Base-by-base conservation (phyloP, 1,284 basidiomycete genomes). In the Irpex lacteus region DNA sequence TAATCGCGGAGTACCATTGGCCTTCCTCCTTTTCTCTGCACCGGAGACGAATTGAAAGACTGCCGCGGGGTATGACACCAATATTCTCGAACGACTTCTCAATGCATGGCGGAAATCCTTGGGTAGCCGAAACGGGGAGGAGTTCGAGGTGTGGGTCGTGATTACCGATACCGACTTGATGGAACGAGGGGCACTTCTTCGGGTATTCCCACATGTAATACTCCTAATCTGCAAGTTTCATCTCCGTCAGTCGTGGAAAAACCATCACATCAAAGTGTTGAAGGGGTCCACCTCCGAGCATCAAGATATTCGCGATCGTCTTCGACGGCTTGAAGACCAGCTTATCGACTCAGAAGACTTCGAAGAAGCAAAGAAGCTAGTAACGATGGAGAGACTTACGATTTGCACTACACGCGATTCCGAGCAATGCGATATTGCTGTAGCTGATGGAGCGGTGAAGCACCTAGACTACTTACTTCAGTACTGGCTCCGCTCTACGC, bases 161-260 rank as follows among this genome's bases (percentile, higher is more conserved):
- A 78, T 77, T 11, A 80, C 78, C 15, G 76, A 80, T 64, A 80
- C 75, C 0, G 78, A 81, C 63, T 4, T 15, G 62, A 58, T 44
- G 62, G 40, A 57, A 2, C n/a, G 19, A 7, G 19, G 18, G 19
- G 5, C 32, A 47, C 38, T 60, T 26, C 8, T 15, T n/a, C 53
- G 13, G 11, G 53, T 55, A 3, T 55, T 55, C 13, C 26, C 53
- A 26, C n/a, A 2, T 56, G 2, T 80, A 32, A 59, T 64, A 0
- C 75, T 80, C 1, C 64, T 80, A 1, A 67, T 80, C 26, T 81
- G 79, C 69, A 74, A 72, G 53, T 80, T 80, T 58, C 79, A 80
- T 68, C 56, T 76, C 32, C 73, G 75, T 59, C 78, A 80, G 59
- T 73, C 70, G 21, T 80, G 78, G 78, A 68, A 67, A 15, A 80